Evolutionary conservation across 1,284 basidiomycete genomes (phyloP), one percentile per base, ranked within the genome.

Genomic region (Taiwanofungus camphoratus): DNA sequence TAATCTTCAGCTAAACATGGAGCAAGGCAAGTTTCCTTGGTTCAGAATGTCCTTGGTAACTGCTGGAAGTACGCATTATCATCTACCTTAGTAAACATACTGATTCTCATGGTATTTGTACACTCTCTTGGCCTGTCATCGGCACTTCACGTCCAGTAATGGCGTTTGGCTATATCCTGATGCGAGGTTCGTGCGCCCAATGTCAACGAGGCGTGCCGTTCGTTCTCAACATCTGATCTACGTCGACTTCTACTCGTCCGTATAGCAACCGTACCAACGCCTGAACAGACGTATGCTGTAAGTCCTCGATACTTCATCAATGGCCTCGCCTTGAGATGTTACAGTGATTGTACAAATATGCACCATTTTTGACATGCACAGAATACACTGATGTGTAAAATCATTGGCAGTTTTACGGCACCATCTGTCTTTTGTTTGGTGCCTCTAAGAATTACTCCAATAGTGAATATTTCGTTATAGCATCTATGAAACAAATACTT

Each of bases 221-320:
- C 30, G 3, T 30, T 12, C 2, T 1, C 13, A 20, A 20, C 32
- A 42, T 22, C 18, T 34, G 18, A 16, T 23, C 6, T 26, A 34
- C 16, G 36, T n/a, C 20, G 26, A 4, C 21, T 16, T 24, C 30
- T 33, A 24, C 23, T 27, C n/a, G 30, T 29, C 30, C 24, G 29
- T 29, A 13, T 49, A 85, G 81, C 67, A 9, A 79, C 78, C n/a
- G 73, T 73, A 20, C 79, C 79, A 21, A 77, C 71, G 22, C 74
- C 76, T 53, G 74, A 77, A 55, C 62, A 78, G 50, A 65, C 74
- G 16, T 79, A 79, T 52, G 69, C 70, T 49, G 76, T 77, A 56
- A 63, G 69, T 58, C 13, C 11, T 31, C 24, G n/a, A n/a, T n/a
- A n/a, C 9, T 5, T 43, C 31, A 16, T 33, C 16, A 22, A n/a